Conservation (phyloP, 2,329 filamentous ascomycete species). For the Aspergillus jensenii region DNA sequence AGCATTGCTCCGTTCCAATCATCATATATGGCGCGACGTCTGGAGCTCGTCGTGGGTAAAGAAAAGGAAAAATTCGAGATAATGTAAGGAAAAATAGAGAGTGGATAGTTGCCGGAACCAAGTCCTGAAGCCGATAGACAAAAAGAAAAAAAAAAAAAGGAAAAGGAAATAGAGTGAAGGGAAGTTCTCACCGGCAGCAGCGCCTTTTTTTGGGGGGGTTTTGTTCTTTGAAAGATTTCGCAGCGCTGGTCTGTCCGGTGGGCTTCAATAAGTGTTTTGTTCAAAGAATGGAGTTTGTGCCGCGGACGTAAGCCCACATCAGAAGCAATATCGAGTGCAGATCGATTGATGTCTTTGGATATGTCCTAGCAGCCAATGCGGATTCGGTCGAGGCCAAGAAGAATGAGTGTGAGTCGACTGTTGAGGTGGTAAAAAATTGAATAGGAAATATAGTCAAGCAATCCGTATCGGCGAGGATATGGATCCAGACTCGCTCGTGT, state of each 20-base stretch:
- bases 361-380: not conserved
- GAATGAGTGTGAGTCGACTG: conserved; percentile 4
- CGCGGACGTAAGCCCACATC: not conserved
- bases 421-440: not conserved
- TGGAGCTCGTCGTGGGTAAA: conserved; percentile 13
- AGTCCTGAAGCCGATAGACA: not conserved
- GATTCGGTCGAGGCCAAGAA: not conserved
- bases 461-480: conserved; percentile 1
- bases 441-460: not conserved
- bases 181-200: not conserved
- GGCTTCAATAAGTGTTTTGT: conserved; percentile 3
- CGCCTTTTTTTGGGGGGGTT: not conserved
- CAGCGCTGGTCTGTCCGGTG: not conserved
- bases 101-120: conserved; percentile 6
- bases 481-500: conserved; percentile 5
- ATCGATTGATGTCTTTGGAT: not conserved
- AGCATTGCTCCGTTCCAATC: conserved; percentile 25
- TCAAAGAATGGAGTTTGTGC: conserved; percentile 9
- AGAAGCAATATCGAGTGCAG: not conserved
- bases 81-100: conserved; percentile 9
- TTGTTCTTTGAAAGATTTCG: not conserved
- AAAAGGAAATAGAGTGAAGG: conserved; percentile 8
- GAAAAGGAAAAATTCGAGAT: conserved; percentile 11
- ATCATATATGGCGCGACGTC: conserved; percentile 19
- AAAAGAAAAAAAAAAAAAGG: not conserved